Base-by-base conservation (phyloP, 169 alveolate genomes). In the Eimeria sp. region DNA sequence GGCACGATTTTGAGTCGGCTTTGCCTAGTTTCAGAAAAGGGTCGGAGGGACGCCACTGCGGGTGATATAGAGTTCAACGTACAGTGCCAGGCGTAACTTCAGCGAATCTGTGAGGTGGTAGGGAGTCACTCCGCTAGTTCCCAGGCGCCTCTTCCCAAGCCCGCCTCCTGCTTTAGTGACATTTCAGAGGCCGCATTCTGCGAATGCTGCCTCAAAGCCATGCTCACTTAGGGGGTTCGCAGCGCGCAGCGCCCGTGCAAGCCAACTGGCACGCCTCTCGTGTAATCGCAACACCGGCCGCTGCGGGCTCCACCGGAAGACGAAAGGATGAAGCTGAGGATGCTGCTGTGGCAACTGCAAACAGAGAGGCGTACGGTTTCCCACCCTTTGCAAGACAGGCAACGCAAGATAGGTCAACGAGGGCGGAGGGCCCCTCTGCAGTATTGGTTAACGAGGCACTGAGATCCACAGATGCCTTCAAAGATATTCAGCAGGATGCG, bases 231-330 rank as follows among this genome's bases (percentile, higher is more conserved):
- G 27, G 43, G 72, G 61, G 18, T 76, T 47, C 70, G 67, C 63
- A 27, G n/a, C 73, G 30, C 57, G 72, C 51, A 80, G 57, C 89
- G 72, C 40, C 89, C 70, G 54, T 27, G 67, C 89, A 54, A 49
- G 73, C 51, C 27, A 54, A 34, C 49, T 16, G 22, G 13, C 51
- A 51, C 70, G 40, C 63, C 25, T 4, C 51, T n/a, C 43, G 89
- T 25, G 11, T 34, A 3, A 51, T 5, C 70, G 13, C 72, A 27
- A n/a, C 72, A 7, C 49, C 67, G 13, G 9, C 89, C n/a, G 89
- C 73, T 13, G 49, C 89, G 43, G 45, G 72, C 43, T 49, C 89
- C 10, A 57, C 47, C 30, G 49, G 49, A 25, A 47, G 45, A 14
- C 47, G 76, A 7, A 3, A 67, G 45, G 70, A 49, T 30, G 73